Evolutionary conservation across 331 rosid genomes (phyloP).

Genomic region (Dryas integrifolia): DNA sequence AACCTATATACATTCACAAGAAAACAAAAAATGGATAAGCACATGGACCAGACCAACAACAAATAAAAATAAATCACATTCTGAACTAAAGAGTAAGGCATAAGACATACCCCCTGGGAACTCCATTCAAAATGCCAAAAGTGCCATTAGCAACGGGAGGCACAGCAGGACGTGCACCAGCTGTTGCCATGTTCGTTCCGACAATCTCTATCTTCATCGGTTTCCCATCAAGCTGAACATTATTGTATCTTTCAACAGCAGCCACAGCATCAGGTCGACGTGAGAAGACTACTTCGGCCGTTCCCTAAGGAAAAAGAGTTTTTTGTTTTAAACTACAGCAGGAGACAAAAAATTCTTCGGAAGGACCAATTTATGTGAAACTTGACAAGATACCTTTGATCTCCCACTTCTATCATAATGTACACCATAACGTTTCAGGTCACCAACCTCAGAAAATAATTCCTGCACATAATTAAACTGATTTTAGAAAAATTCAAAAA

Average conservation of each 20-base stretch:
- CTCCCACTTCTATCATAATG: constrained; percentile 95
- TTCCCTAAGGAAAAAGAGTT: constrained; percentile 65
- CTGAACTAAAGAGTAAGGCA: not conserved
- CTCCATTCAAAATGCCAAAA: constrained; percentile 52
- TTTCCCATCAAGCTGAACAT: constrained; percentile 91
- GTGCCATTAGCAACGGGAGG: constrained; percentile 43
- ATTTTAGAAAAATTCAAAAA: not conserved
- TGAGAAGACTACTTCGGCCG: constrained; percentile 85
- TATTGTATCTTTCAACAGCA: constrained; percentile 90
- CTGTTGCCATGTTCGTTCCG: constrained; percentile 74
- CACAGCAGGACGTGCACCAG: constrained; percentile 28
- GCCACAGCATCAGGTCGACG: constrained; percentile 77
- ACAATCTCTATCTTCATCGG: constrained; percentile 98
- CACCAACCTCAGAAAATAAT: constrained; percentile 88
- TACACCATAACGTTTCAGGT: constrained; percentile 66
- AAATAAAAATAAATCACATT: not conserved
- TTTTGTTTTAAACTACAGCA: constrained; percentile 35
- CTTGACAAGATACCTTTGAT: constrained; percentile 72
- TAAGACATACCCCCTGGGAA: constrained; percentile 50
- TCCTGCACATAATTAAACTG: constrained; percentile 44
- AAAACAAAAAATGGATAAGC: not conserved
- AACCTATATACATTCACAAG: not conserved
- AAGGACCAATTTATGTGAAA: constrained; percentile 25
- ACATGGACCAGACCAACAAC: not conserved
- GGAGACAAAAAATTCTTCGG: constrained; percentile 33